Conservation (phyloP, 164 flowering plant genomes). For the Taxillus chinensis region DNA sequence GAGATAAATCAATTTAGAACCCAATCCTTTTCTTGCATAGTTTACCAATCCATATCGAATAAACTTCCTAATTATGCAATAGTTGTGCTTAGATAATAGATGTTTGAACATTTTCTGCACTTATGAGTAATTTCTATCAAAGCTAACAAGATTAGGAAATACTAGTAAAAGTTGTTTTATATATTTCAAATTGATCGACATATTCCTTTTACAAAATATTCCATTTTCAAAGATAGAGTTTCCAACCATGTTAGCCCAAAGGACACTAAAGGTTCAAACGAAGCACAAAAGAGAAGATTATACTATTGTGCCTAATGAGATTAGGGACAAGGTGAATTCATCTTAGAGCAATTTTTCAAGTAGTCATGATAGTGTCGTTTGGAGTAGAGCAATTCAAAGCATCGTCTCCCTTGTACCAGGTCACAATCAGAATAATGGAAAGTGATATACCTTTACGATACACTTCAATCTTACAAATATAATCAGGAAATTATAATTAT, state of each 20-base stretch:
- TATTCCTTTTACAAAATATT: background rate
- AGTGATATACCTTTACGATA: no score
- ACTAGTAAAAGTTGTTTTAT: no score
- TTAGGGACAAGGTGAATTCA: background rate
- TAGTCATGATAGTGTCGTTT: background rate
- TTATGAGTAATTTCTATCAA: conserved; percentile 19
- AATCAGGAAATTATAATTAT: no score
- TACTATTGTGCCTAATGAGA: background rate
- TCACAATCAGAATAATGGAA: conserved; percentile 11
- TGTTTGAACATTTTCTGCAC: conserved; percentile 28
- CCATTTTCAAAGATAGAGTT: background rate
- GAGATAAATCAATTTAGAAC: conserved; percentile 3
- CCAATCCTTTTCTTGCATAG: conserved; percentile 5
- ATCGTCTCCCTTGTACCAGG: conserved; percentile 14
- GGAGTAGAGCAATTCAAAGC: conserved; percentile 3
- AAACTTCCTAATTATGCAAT: conserved; percentile 29
- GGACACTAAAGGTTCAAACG: no score
- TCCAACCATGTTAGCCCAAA: background rate
- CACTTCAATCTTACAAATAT: no score
- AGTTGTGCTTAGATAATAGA: conserved; percentile 19
- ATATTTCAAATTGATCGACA: no score
- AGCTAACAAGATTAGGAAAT: no score
- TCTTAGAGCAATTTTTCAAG: background rate
- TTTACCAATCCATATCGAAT: conserved; percentile 19
- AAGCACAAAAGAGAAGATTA: background rate